These are phyloP conservation scores for Rauvolfia tetraphylla DNA, from an alignment of 257 asterid species.

Conservation along the genomic window DNA sequence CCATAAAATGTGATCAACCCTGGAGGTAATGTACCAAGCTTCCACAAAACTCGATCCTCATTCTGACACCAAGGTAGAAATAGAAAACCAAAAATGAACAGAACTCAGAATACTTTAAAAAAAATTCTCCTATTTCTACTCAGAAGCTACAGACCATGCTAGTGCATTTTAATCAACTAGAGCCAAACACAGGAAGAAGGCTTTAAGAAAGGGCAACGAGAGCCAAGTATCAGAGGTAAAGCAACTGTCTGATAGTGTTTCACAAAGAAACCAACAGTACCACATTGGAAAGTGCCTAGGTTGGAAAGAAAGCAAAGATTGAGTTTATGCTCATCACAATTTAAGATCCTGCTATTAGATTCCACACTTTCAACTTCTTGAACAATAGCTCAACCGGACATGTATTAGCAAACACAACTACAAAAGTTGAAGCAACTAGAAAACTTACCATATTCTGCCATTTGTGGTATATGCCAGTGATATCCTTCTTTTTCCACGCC, in stretches of 20 bases:
- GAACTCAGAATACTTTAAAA: constrained; percentile 1
- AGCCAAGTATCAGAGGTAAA: background rate
- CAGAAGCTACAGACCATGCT: background rate
- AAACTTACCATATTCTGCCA: constrained; percentile 92
- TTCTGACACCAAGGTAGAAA: constrained; percentile 44
- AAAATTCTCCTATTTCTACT: background rate
- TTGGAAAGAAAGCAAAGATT: background rate
- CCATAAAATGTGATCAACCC: constrained; percentile 92
- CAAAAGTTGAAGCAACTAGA: constrained; percentile 10
- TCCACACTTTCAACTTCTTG: background rate
- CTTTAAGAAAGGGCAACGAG: background rate
- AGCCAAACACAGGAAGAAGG: background rate
- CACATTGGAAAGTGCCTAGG: background rate
- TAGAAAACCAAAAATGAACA: constrained; percentile 4
- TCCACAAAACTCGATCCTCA: constrained; percentile 92
- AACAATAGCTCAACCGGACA: background rate
- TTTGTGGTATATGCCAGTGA: constrained; percentile 95
- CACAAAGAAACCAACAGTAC: background rate
- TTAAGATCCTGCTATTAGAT: background rate
- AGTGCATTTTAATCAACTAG: background rate
- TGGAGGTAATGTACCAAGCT: constrained; percentile 97
- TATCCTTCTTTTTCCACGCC: constrained; percentile 96
- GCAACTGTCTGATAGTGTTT: background rate
- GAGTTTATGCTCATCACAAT: background rate
- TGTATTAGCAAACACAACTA: background rate